Percentiles rank a stretch among this genome's conserved stretches.
Conservation (phyloP, 768 basidiomycete genomes). For the Stropharia rugosoannulata region DNA sequence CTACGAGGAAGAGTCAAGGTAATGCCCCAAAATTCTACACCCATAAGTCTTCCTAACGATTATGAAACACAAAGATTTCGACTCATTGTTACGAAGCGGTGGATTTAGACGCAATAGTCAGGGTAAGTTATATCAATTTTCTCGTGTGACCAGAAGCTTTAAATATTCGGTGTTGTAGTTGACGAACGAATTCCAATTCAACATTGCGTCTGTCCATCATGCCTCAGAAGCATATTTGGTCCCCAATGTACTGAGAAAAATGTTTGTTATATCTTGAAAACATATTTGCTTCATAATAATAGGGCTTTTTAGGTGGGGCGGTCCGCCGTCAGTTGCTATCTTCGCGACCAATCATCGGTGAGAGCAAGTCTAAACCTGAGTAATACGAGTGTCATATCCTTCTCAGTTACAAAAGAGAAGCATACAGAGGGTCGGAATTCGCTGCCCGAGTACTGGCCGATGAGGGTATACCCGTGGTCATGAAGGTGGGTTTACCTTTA, state of each 20-base stretch:
- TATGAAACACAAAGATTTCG: slow-evolving; percentile 42
- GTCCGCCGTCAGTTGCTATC: slow-evolving; percentile 71
- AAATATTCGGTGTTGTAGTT: slow-evolving; percentile 41
- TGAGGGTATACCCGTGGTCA: slow-evolving; percentile 65
- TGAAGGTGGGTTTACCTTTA: slow-evolving; percentile 58
- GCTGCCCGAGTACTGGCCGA: slow-evolving; percentile 77
- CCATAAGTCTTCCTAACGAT: background rate
- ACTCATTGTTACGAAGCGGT: slow-evolving; percentile 73
- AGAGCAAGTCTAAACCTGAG: background rate
- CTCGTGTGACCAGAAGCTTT: background rate
- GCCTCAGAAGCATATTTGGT: slow-evolving; percentile 92
- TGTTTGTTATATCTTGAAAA: slow-evolving; percentile 39
- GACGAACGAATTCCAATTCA: slow-evolving; percentile 88
- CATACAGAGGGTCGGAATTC: slow-evolving; percentile 75
- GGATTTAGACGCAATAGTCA: slow-evolving; percentile 67
- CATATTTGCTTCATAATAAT: background rate
- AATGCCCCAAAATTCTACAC: background rate
- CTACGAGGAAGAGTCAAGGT: slow-evolving; percentile 87
- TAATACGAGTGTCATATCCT: background rate
- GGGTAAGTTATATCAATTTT: slow-evolving; percentile 42
- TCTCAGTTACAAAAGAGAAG: slow-evolving; percentile 45
- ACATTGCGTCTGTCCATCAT: slow-evolving; percentile 80
- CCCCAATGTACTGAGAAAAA: slow-evolving; percentile 74
- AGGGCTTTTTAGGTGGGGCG: slow-evolving; percentile 35
- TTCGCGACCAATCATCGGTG: slow-evolving; percentile 78